phyloP scores from a whole-genome alignment of 2,329 filamentous ascomycete genomes.

The Truncatella angustata region DNA sequence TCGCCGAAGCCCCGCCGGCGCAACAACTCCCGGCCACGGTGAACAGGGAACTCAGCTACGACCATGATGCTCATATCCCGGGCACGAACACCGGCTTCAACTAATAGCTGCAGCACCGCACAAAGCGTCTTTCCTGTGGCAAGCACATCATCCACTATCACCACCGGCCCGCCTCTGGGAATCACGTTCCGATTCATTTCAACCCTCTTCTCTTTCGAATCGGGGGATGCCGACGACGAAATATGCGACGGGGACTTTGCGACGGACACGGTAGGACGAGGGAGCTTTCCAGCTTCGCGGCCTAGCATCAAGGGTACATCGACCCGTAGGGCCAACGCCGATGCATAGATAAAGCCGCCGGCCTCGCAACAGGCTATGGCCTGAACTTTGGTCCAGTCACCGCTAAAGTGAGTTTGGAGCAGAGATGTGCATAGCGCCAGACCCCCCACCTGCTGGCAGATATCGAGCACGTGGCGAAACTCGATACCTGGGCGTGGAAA shows the following conservation, averaged over 20 bases:
- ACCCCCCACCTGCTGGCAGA: conserved; percentile 50
- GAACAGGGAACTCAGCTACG: conserved; percentile 56
- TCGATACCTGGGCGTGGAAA: conserved; percentile 51
- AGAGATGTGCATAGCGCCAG: conserved; percentile 50
- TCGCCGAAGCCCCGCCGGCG: conserved; percentile 45
- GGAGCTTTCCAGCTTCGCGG: conserved; percentile 57
- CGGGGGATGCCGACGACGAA: conserved; percentile 36
- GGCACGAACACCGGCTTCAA: conserved; percentile 36
- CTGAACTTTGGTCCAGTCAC: conserved; percentile 45
- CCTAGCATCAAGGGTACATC: conserved; percentile 46
- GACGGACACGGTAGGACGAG: conserved; percentile 51
- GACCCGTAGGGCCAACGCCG: conserved; percentile 43
- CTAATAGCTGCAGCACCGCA: conserved; percentile 49
- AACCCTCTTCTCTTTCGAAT: conserved; percentile 33
- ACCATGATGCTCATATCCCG: conserved; percentile 47
- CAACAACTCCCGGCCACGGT: conserved; percentile 49
- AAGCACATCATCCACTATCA: conserved; percentile 62
- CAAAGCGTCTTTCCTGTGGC: conserved; percentile 54
- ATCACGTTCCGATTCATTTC: conserved; percentile 49
- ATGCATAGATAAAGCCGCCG: conserved; percentile 55
- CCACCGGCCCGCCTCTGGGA: conserved; percentile 36
- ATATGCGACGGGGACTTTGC: conserved; percentile 50
- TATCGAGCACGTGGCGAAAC: conserved; percentile 59
- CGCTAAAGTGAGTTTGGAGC: conserved; percentile 41
- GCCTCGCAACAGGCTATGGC: conserved; percentile 53